phyloP scores from a whole-genome alignment of 2,329 filamentous ascomycete species.

The Cercospora sp. region DNA sequence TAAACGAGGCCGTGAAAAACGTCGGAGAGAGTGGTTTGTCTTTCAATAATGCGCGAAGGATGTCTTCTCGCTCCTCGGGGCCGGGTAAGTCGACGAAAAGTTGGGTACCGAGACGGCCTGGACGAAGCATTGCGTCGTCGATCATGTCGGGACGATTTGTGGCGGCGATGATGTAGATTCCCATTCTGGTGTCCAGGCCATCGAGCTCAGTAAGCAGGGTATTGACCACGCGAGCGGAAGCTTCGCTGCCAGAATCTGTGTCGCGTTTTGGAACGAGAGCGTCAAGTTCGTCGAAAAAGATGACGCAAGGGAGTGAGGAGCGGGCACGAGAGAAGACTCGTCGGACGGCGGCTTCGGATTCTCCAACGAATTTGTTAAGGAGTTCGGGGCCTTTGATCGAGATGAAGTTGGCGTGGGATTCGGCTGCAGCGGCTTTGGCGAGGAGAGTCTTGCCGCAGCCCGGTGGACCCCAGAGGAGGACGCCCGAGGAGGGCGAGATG shows the following conservation, averaged over 20 bases:
- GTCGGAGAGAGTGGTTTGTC: conserved; percentile 45
- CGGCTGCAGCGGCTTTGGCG: conserved; percentile 93
- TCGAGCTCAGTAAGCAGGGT: conserved; percentile 93
- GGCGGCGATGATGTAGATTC: conserved; percentile 91
- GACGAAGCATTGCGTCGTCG: conserved; percentile 89
- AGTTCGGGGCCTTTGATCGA: conserved; percentile 95
- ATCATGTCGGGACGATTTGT: conserved; percentile 97
- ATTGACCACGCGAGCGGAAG: conserved; percentile 87
- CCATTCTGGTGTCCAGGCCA: conserved; percentile 70
- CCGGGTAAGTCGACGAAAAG: conserved; percentile 87
- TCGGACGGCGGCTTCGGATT: conserved; percentile 88
- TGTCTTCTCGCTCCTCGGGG: conserved; percentile 77
- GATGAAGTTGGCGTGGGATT: conserved; percentile 96
- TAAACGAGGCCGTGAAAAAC: not conserved
- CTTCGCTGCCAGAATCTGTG: conserved; percentile 68
- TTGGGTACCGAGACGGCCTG: conserved; percentile 83
- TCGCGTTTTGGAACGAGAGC: conserved; percentile 85
- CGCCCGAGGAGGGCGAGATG: conserved; percentile 78
- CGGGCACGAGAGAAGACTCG: conserved; percentile 89
- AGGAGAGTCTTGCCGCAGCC: conserved; percentile 96
- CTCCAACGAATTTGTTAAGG: conserved; percentile 95
- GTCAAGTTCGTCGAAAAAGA: conserved; percentile 98
- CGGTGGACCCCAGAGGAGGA: conserved; percentile 93
- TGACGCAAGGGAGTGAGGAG: conserved; percentile 83
- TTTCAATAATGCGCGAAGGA: conserved; percentile 68